A percentile compares a stretch with the other conserved stretches of the same genome.
phyloP scores from a whole-genome alignment of 371 early-diverging fungal species.

The Mucor lusitanicus region DNA sequence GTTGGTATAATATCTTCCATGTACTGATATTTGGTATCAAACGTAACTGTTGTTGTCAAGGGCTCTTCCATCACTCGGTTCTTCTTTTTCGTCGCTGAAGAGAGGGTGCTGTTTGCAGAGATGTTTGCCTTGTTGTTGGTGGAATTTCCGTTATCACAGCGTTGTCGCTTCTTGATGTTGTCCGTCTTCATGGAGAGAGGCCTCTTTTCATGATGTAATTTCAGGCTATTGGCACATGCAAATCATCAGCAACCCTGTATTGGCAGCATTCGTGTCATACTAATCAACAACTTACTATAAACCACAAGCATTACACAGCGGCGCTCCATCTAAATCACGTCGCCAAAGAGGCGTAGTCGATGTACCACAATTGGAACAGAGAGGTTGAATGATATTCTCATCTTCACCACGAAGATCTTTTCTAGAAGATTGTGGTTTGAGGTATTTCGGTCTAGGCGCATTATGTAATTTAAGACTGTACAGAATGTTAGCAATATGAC shows the following conservation, averaged over 20 bases:
- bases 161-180: constrained; percentile 78
- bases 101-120: background rate
- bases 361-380: constrained; percentile 87
- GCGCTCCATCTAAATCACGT: constrained; percentile 75
- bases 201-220: constrained; percentile 82
- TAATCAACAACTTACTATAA: constrained; percentile 68
- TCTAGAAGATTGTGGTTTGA: constrained; percentile 30
- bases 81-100: constrained; percentile 3
- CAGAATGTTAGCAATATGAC: background rate
- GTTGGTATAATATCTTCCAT: constrained; percentile 12
- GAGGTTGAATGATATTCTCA: constrained; percentile 41
- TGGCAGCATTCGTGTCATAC: background rate
- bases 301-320: constrained; percentile 95
- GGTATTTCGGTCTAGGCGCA: constrained; percentile 59
- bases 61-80: constrained; percentile 14
- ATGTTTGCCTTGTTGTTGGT: background rate
- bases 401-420: constrained; percentile 32
- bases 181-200: constrained; percentile 78
- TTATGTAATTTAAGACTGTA: constrained; percentile 70
- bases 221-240: constrained; percentile 38
- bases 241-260: background rate
- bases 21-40: constrained; percentile 10
- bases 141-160: constrained; percentile 46
- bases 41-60: constrained; percentile 7
- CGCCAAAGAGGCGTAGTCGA: constrained; percentile 95